phyloP scores from a whole-genome alignment of 495 filamentous ascomycete species.

The Cercophora newfieldiana region DNA sequence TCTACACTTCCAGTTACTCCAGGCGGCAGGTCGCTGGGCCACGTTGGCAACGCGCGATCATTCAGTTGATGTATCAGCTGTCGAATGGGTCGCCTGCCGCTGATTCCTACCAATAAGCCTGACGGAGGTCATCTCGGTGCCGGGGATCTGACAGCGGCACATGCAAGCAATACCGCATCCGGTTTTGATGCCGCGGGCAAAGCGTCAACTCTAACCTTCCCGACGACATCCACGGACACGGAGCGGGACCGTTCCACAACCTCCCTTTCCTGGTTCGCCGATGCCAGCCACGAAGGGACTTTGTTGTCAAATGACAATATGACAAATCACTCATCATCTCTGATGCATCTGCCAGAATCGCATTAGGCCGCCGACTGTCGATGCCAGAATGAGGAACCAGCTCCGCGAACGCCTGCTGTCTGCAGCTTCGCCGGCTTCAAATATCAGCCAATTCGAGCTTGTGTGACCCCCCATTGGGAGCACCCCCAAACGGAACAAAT shows the following conservation, averaged over 20 bases:
- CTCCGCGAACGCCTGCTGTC: background rate
- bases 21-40: no score
- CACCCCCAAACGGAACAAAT: background rate
- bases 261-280: background rate
- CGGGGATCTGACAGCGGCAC: background rate
- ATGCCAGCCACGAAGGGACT: background rate
- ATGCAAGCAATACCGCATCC: background rate
- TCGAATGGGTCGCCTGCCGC: background rate
- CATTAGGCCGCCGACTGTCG: background rate
- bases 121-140: background rate
- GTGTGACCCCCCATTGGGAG: slow-evolving; percentile 9
- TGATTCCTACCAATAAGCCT: background rate
- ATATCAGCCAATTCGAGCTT: background rate
- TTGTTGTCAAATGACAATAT: background rate
- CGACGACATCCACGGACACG: background rate
- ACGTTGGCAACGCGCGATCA: background rate
- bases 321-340: background rate
- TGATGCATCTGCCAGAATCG: background rate
- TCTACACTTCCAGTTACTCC: no score
- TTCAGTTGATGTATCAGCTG: background rate
- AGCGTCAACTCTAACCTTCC: background rate
- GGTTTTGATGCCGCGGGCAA: background rate
- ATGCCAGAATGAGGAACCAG: background rate
- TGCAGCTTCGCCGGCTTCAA: slow-evolving; percentile 17
- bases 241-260: background rate